Percentiles rank a stretch among this genome's conserved stretches.
Evolutionary conservation across 768 basidiomycete genomes (phyloP).

Genomic region (Coprinopsis strossmayeri): DNA sequence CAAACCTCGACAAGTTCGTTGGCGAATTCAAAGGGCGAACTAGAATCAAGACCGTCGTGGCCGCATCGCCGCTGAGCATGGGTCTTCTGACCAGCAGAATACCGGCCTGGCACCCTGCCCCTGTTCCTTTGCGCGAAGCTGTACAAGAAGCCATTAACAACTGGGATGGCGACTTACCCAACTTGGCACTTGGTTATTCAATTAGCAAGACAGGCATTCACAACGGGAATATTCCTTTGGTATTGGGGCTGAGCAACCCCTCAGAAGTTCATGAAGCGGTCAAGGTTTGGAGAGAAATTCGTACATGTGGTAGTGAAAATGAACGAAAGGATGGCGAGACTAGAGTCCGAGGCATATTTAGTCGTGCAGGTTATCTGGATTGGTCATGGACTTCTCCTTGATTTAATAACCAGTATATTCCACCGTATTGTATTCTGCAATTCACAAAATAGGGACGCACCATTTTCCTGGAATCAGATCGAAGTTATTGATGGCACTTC

Average conservation of each 20-base stretch:
- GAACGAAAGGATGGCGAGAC: constrained; percentile 40
- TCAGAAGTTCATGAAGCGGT: constrained; percentile 72
- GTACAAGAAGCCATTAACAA: constrained; percentile 30
- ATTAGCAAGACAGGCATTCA: constrained; percentile 39
- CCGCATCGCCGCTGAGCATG: constrained; percentile 85
- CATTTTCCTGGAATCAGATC: neutral
- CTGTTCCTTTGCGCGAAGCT: constrained; percentile 39
- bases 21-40: constrained; percentile 56
- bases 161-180: constrained; percentile 45
- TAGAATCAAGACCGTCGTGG: constrained; percentile 57
- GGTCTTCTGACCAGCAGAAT: constrained; percentile 55
- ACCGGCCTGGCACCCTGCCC: constrained; percentile 77
- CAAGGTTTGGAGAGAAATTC: constrained; percentile 58
- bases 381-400: constrained; percentile 70
- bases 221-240: constrained; percentile 48
- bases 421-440: too few species aligned
- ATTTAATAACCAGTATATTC: neutral
- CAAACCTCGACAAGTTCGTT: constrained; percentile 49
- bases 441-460: neutral
- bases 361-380: constrained; percentile 45
- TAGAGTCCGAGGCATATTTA: constrained; percentile 37
- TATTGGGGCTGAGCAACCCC: constrained; percentile 65
- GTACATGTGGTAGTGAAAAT: constrained; percentile 23
- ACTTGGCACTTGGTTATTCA: constrained; percentile 70
- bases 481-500: neutral